Base-by-base conservation (phyloP, 148 eudicot genomes). In the Cornus kousa region DNA sequence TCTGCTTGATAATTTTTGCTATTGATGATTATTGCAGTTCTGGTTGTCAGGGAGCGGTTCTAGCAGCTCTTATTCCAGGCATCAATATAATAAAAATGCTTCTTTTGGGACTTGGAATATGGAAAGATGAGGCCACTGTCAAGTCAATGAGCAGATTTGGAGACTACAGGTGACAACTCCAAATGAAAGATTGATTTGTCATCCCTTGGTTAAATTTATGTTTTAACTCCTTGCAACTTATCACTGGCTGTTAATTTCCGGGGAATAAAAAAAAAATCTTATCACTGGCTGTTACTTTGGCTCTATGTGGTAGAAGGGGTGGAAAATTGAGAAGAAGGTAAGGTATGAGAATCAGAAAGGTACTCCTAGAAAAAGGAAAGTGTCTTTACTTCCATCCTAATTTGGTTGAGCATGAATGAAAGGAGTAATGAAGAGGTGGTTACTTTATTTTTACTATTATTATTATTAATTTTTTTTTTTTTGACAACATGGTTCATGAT, bases 81-180 rank as follows among this genome's bases (percentile, higher is more conserved):
- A 7, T 93, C 60, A 93, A 93, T 73, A 85, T 90, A 77, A 81
- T 93, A 55, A 90, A 87, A 69, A 78, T 93, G 97, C 92, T 93
- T 82, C 82, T 93, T 74, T 35, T 93, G 72, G 99, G 99, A 82
- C 87, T 89, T 76, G 99, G 97, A 55, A 74, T 93, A 31, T 80
- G 78, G 81, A 92, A 93, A 82, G 97, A 95, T 85, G 97, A 95
- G 74, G 92, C 85, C 31, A 86, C 94, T 73, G 91, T 95, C 86
- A 90, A 88, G 81, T 93, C 97, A 39, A 93, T 95, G 92, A 91
- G 89, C 89, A 88, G 99, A 90, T 88, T 72, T 80, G 93, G 97
- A 32, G 83, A 81, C 57, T 33, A 75, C 83, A 81, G 83, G 83
- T 81, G 60, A 69, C 39, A 4, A 75, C 9, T 70, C 32, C 68